A percentile compares a stretch with the other conserved stretches of the same genome.
Conservation (phyloP, 352 stramenopile genomes). For the Phytophthora tentaculata region DNA sequence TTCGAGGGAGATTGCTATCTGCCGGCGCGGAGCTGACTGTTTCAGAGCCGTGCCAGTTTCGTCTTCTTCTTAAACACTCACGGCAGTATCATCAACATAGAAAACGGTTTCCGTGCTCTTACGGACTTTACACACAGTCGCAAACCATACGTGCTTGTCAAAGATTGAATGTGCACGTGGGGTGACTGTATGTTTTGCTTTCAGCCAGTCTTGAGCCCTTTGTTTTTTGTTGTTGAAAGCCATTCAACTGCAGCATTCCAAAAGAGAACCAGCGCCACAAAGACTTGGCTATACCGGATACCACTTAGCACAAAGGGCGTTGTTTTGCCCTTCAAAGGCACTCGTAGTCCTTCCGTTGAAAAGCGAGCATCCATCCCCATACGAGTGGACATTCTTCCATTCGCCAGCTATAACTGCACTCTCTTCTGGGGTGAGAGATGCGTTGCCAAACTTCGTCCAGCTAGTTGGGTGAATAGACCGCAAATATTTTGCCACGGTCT, state of each 20-base stretch:
- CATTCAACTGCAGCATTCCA: not conserved
- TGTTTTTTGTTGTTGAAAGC: not conserved
- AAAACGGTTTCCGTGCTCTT: constrained; percentile 7
- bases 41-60: too few species aligned
- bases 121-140: not conserved
- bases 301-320: not conserved
- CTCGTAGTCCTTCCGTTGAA: constrained; percentile 15
- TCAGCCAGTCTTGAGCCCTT: not conserved
- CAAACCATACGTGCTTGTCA: constrained; percentile 8
- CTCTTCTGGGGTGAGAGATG: constrained; percentile 1
- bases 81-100: not conserved
- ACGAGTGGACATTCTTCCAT: not conserved
- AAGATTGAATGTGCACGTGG: constrained; percentile 1
- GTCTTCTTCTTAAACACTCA: not conserved
- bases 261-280: constrained; percentile 2
- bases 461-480: constrained; percentile 8
- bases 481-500: constrained; percentile 6
- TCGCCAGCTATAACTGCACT: not conserved
- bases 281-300: constrained; percentile 9
- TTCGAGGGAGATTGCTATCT: not conserved
- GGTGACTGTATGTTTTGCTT: constrained; percentile 1
- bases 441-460: constrained; percentile 16
- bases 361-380: not conserved
- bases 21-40: too few species aligned
- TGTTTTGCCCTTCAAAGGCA: constrained; percentile 10